These are phyloP conservation scores for Cinnamomum chago DNA, from an alignment of 164 flowering plant genomes.

Conservation along the genomic window DNA sequence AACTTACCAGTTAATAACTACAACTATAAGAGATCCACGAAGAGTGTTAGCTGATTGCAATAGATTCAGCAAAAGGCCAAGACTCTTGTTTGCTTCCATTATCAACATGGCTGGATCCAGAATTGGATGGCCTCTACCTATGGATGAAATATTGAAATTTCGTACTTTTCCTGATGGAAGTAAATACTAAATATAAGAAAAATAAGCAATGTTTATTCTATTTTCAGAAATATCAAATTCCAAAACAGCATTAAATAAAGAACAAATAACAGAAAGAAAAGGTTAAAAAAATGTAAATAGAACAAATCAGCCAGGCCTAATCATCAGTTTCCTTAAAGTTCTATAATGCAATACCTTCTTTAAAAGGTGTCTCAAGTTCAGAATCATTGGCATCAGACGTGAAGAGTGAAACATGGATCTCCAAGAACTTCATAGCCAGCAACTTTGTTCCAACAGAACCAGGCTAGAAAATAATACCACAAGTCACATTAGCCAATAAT, in stretches of 20 bases:
- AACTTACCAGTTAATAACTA: conserved; percentile 80
- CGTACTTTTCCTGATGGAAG: conserved; percentile 36
- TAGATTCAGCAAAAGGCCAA: conserved; percentile 53
- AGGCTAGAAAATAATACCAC: conserved; percentile 48
- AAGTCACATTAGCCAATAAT: conserved; percentile 5
- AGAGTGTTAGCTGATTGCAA: conserved; percentile 49
- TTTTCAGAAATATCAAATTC: neutral
- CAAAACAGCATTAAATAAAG: neutral
- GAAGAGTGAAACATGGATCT: conserved; percentile 56
- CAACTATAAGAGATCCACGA: conserved; percentile 57
- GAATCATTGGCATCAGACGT: conserved; percentile 51
- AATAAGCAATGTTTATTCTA: neutral
- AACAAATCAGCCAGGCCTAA: conserved; percentile 2
- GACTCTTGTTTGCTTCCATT: conserved; percentile 60
- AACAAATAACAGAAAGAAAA: neutral
- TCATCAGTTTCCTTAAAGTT: neutral
- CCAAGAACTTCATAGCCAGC: conserved; percentile 87
- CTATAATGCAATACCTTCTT: conserved; percentile 50
- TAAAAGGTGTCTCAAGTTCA: conserved; percentile 22
- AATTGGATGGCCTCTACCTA: conserved; percentile 67
- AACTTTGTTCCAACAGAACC: conserved; percentile 59
- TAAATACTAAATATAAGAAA: conserved; percentile 15
- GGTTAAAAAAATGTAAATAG: neutral
- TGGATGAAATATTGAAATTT: conserved; percentile 65
- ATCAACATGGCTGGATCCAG: conserved; percentile 50